A percentile compares a stretch with the other conserved stretches of the same genome.
Conservation (phyloP, 169 alveolate species). For the Eimeria maxima region DNA sequence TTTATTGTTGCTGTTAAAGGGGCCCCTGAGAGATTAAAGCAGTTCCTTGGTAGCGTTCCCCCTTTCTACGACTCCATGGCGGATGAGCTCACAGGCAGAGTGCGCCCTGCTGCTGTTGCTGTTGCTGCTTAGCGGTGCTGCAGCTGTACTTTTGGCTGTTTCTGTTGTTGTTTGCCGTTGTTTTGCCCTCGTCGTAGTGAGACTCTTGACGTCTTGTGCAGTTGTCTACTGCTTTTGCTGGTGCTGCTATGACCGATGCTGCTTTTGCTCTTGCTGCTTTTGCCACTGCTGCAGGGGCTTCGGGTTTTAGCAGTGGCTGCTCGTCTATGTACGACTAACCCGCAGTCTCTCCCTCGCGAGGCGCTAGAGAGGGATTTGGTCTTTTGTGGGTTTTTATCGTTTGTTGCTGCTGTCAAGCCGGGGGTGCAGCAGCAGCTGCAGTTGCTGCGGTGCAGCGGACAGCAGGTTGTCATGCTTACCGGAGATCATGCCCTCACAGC, state of each 20-base stretch:
- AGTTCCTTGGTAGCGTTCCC: slow-evolving; percentile 94
- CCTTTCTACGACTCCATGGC: slow-evolving; percentile 91
- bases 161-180: neutral
- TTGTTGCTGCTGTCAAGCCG: slow-evolving; percentile 97
- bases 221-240: slow-evolving; percentile 2
- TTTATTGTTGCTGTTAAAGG: slow-evolving; percentile 93
- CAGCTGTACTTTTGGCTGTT: neutral
- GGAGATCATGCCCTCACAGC: slow-evolving; percentile 99
- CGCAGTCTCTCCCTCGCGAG: slow-evolving; percentile 88
- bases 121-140: slow-evolving; percentile 16
- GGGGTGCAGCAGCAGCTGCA: slow-evolving; percentile 93
- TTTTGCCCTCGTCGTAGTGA: neutral
- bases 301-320: slow-evolving; percentile 46
- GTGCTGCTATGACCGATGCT: slow-evolving; percentile 7
- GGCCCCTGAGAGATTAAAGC: slow-evolving; percentile 97
- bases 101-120: slow-evolving; percentile 86
- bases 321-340: slow-evolving; percentile 89
- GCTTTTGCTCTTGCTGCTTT: neutral
- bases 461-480: slow-evolving; percentile 96
- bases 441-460: slow-evolving; percentile 92
- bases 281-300: slow-evolving; percentile 50
- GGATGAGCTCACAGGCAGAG: slow-evolving; percentile 30
- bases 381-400: slow-evolving; percentile 97
- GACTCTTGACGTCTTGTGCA: neutral
- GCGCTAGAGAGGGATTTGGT: slow-evolving; percentile 87